phyloP scores from a whole-genome alignment of 2,329 filamentous ascomycete species.

The Botrytis fragariae region DNA sequence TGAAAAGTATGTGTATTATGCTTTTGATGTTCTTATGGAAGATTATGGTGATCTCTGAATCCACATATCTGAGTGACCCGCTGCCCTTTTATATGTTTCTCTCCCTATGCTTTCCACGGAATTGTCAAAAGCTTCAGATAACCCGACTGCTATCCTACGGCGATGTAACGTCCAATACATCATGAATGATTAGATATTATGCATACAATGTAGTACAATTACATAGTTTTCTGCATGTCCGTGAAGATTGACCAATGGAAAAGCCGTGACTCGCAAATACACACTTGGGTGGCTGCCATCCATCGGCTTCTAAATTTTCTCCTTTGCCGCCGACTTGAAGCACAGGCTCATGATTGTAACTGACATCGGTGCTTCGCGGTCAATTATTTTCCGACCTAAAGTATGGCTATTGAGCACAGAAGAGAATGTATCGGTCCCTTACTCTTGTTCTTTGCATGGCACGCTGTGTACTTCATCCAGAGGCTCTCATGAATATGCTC shows the following conservation, averaged over 20 bases:
- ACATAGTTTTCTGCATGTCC: neutral
- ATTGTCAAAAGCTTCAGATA: constrained; percentile 9
- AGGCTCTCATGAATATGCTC: neutral
- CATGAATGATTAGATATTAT: neutral
- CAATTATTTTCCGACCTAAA: neutral
- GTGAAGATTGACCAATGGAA: neutral
- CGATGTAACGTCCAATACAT: neutral
- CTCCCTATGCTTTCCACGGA: neutral
- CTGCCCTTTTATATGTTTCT: neutral
- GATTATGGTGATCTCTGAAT: neutral
- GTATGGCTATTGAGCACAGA: neutral
- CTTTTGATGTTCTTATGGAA: neutral
- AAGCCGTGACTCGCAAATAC: neutral
- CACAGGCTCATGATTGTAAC: neutral
- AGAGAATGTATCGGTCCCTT: neutral
- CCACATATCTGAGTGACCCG: neutral
- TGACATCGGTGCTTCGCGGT: constrained; percentile 5
- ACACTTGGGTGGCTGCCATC: neutral
- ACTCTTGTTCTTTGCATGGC: neutral
- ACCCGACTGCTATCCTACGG: neutral
- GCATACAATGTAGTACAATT: neutral
- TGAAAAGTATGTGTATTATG: neutral
- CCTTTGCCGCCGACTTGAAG: neutral
- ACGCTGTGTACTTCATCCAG: neutral
- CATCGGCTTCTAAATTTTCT: neutral